These are phyloP conservation scores for Tilletia caries DNA, from an alignment of 1,284 basidiomycete species.

Conservation along the genomic window DNA sequence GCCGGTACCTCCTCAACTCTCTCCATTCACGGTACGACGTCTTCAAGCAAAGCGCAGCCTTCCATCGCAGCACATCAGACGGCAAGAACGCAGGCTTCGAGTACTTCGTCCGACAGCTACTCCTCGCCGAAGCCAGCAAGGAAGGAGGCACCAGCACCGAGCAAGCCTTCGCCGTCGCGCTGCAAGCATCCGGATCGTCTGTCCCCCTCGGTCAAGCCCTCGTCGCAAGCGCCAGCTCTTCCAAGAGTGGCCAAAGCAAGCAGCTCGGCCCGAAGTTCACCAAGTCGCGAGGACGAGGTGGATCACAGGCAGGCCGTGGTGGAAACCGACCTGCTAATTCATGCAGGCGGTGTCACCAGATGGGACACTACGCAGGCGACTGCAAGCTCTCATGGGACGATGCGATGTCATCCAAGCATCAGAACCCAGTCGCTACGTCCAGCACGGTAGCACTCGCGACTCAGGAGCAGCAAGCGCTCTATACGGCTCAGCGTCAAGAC, in stretches of 20 bases:
- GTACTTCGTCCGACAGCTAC: neutral
- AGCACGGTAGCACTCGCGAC: neutral
- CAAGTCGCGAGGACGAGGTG: no score
- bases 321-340: neutral
- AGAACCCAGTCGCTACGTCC: neutral
- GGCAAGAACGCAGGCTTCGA: neutral
- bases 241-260: no score
- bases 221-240: no score
- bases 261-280: no score
- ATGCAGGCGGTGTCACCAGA: neutral
- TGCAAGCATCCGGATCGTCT: neutral
- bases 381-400: neutral
- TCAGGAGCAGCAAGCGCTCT: neutral
- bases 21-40: neutral
- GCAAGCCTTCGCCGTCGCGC: neutral
- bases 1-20: neutral
- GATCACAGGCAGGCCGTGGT: no score
- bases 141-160: neutral
- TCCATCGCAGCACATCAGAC: neutral
- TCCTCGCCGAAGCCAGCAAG: neutral
- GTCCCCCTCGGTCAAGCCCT: no score
- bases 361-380: neutral
- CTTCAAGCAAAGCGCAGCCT: neutral
- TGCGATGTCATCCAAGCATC: no score
- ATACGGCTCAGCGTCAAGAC: neutral